Conservation (phyloP, 2,329 filamentous ascomycete species). For the Tolypocladium tropicale region DNA sequence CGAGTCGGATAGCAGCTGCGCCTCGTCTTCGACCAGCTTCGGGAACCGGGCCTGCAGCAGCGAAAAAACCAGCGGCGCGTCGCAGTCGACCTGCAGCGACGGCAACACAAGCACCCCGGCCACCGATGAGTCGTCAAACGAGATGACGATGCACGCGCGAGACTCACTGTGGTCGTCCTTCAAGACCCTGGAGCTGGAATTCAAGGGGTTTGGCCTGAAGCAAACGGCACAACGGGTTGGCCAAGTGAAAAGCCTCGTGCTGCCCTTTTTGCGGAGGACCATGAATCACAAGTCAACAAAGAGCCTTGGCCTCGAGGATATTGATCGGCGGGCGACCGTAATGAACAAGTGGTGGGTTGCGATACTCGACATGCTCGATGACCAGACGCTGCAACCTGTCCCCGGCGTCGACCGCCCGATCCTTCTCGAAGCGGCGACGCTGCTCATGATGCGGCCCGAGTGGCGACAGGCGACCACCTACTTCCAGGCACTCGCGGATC, state of each 20-base stretch:
- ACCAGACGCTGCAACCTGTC: constrained; percentile 56
- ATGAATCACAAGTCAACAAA: constrained; percentile 55
- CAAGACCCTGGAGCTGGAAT: constrained; percentile 40
- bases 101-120: constrained; percentile 22
- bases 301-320: constrained; percentile 61
- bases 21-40: constrained; percentile 36
- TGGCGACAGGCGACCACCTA: constrained; percentile 68
- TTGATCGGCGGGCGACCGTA: constrained; percentile 70
- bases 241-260: constrained; percentile 58
- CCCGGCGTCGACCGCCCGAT: constrained; percentile 75
- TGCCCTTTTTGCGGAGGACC: constrained; percentile 69
- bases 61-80: constrained; percentile 24
- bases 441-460: constrained; percentile 81
- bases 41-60: constrained; percentile 29
- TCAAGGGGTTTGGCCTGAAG: constrained; percentile 56
- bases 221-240: constrained; percentile 63
- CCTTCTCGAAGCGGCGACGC: constrained; percentile 66
- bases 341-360: constrained; percentile 87
- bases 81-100: constrained; percentile 28
- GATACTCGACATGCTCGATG: constrained; percentile 72
- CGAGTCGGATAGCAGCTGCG: constrained; percentile 32
- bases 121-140: constrained; percentile 35
- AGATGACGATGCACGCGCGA: constrained; percentile 31
- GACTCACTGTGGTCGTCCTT: constrained; percentile 47
- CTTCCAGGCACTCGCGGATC: constrained; percentile 52